A percentile compares a stretch with the other conserved stretches of the same genome.
Conservation (phyloP, 139 green algal genomes). For the Monoraphidium neglectum region DNA sequence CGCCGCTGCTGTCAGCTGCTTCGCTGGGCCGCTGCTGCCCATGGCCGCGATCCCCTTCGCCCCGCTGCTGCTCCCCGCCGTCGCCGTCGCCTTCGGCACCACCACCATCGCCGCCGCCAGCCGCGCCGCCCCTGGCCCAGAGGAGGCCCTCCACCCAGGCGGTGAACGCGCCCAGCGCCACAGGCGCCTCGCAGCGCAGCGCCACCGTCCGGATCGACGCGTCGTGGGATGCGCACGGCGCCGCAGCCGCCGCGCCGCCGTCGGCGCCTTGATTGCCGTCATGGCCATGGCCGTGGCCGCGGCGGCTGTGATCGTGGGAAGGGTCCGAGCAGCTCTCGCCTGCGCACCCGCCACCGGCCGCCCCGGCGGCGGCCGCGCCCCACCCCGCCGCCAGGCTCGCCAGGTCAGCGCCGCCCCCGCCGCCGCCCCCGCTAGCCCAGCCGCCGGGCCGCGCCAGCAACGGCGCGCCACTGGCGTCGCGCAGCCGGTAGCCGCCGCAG, state of each 20-base stretch:
- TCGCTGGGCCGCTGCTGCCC: background rate
- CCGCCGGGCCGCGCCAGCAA: no score
- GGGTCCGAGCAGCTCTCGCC: constrained; percentile 1
- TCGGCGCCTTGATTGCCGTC: background rate
- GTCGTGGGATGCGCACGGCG: constrained; percentile 12
- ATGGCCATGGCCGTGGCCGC: background rate
- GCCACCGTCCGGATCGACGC: constrained; percentile 34
- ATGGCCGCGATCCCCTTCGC: background rate
- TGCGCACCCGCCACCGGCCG: background rate
- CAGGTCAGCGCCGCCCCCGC: background rate
- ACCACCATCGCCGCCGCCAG: background rate
- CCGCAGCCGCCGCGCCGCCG: background rate
- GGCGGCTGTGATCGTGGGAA: background rate
- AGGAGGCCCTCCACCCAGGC: constrained; percentile 67
- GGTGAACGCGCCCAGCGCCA: constrained; percentile 40
- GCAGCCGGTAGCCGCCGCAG: constrained; percentile 34
- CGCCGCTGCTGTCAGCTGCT: background rate
- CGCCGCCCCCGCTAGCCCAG: background rate
- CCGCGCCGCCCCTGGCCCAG: constrained; percentile 46
- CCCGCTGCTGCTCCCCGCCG: background rate
- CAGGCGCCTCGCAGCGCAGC: constrained; percentile 19
- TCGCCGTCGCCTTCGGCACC: background rate
- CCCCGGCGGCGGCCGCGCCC: background rate
- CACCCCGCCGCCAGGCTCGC: background rate
- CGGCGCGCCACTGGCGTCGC: constrained; percentile 1